These are phyloP conservation scores for Candida coquimbonensis DNA, from an alignment of 805 yeast species.

Conservation along the genomic window DNA sequence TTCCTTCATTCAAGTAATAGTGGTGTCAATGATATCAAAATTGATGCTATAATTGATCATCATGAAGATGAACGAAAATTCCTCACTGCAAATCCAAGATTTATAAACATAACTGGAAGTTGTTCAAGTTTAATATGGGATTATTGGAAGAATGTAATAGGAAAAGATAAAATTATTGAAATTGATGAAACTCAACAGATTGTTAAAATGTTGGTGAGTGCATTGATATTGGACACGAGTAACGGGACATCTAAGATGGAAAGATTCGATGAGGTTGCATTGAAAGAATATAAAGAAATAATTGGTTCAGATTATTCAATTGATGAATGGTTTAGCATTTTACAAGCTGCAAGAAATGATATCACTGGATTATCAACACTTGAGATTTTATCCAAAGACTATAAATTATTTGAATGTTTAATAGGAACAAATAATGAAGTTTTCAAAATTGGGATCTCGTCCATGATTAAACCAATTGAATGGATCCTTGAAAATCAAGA, in stretches of 20 bases:
- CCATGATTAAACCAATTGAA: conserved; percentile 56
- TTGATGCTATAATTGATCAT: conserved; percentile 74
- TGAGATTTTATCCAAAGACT: conserved; percentile 77
- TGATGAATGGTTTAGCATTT: conserved; percentile 20
- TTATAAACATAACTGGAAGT: conserved; percentile 62
- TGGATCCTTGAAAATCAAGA: conserved; percentile 24
- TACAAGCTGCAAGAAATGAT: conserved; percentile 51
- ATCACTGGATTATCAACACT: conserved; percentile 49
- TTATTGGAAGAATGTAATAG: conserved; percentile 36
- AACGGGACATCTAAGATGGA: conserved; percentile 62
- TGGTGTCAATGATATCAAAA: conserved; percentile 17
- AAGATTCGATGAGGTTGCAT: conserved; percentile 43
- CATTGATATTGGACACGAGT: conserved; percentile 71
- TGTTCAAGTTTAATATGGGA: conserved; percentile 70
- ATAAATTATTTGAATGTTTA: conserved; percentile 55
- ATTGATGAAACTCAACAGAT: neutral
- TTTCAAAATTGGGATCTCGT: conserved; percentile 62
- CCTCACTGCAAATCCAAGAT: conserved; percentile 50
- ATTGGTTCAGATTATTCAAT: conserved; percentile 1
- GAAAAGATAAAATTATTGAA: neutral
- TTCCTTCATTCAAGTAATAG: neutral
- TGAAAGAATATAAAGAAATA: conserved; percentile 27
- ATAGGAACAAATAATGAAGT: conserved; percentile 23
- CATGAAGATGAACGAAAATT: conserved; percentile 65
- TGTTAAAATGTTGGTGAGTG: conserved; percentile 46